Evolutionary conservation across 805 yeast species (phyloP).

Genomic region (Wickerhamiella lipophila): DNA sequence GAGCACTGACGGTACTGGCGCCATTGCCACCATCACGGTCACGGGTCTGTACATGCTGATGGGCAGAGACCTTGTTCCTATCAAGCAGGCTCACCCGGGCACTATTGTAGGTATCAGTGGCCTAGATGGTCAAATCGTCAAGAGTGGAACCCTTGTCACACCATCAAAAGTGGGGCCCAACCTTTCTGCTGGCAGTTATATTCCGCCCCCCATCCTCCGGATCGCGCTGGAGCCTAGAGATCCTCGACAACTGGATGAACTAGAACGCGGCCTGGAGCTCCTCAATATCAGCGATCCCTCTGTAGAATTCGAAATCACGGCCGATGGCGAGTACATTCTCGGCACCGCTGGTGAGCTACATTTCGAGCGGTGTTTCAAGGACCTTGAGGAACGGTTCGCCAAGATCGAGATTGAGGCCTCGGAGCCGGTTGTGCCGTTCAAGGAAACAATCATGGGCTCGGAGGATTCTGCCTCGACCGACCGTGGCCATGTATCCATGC

Average conservation of each 20-base stretch:
- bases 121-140: constrained; percentile 64
- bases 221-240: constrained; percentile 93
- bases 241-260: constrained; percentile 61
- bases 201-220: constrained; percentile 82
- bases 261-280: constrained; percentile 66
- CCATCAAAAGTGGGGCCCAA: constrained; percentile 50
- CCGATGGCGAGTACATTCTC: constrained; percentile 83
- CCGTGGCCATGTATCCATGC: constrained; percentile 30
- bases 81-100: constrained; percentile 82
- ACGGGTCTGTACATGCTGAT: constrained; percentile 66
- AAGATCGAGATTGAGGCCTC: constrained; percentile 76
- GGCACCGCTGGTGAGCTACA: constrained; percentile 97
- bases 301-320: constrained; percentile 73
- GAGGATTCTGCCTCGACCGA: constrained; percentile 28
- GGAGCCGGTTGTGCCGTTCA: constrained; percentile 86
- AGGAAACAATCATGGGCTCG: constrained; percentile 59
- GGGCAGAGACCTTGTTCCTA: constrained; percentile 80
- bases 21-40: constrained; percentile 40
- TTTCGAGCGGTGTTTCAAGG: constrained; percentile 86
- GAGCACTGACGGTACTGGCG: constrained; percentile 32
- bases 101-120: constrained; percentile 92
- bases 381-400: constrained; percentile 81
- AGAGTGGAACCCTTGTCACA: constrained; percentile 71
- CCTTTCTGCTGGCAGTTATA: constrained; percentile 58
- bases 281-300: constrained; percentile 89